Percentiles rank a stretch among this genome's conserved stretches.
Evolutionary conservation across 768 basidiomycete genomes (phyloP).

Genomic region (Lanmaoa pseudosensibilis): DNA sequence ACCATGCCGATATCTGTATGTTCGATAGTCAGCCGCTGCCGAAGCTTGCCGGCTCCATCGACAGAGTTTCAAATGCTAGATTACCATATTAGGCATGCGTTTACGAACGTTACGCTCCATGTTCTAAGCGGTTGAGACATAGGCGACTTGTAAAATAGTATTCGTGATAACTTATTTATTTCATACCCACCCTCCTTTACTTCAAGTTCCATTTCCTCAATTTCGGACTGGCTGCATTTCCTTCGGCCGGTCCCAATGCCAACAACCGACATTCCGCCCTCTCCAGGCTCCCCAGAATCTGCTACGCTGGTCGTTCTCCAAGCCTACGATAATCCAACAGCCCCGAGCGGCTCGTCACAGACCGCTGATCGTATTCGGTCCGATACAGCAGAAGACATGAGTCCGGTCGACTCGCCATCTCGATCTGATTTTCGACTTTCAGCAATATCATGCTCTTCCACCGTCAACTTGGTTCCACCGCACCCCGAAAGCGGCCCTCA

Average conservation of each 20-base stretch:
- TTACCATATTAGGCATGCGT: constrained; percentile 28
- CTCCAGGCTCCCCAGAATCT: constrained; percentile 26
- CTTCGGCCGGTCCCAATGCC: constrained; percentile 13
- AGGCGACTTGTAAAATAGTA: neutral
- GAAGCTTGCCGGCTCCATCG: neutral
- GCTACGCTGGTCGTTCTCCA: constrained; percentile 31
- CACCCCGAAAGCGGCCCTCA: constrained; percentile 5
- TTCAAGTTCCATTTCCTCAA: neutral
- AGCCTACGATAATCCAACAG: constrained; percentile 20
- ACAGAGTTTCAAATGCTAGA: neutral
- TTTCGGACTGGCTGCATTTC: constrained; percentile 3
- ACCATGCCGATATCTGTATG: no score
- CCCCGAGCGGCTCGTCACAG: neutral
- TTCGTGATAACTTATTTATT: constrained; percentile 14
- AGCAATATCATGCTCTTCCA: constrained; percentile 23
- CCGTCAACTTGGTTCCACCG: constrained; percentile 25
- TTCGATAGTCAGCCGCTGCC: neutral
- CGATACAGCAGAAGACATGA: constrained; percentile 4
- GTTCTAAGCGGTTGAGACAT: constrained; percentile 15
- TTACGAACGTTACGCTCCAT: constrained; percentile 32
- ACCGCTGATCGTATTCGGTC: neutral
- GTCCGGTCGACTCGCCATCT: constrained; percentile 15
- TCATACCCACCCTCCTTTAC: constrained; percentile 16
- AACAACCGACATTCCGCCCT: constrained; percentile 5
- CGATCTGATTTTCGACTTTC: constrained; percentile 27